Base-by-base conservation (phyloP, 352 stramenopile genomes). In the Phytophthora meadii region DNA sequence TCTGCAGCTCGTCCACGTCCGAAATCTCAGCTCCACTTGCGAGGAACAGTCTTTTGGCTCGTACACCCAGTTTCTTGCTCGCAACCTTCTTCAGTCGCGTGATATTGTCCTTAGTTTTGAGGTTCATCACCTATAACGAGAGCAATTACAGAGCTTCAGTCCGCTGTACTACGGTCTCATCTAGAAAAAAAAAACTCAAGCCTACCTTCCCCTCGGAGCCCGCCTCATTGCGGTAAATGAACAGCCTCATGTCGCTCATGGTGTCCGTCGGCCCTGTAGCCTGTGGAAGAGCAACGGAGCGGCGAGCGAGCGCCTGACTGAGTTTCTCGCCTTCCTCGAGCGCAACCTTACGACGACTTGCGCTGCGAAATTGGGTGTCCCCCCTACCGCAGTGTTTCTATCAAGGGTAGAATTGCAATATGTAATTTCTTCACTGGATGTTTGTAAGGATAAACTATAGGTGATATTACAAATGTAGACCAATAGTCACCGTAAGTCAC, bases 191-290 rank as follows among this genome's bases (percentile, higher is more conserved):
- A 22, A 36, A 48, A 37, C 19, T 34, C n/a, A 24, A 4, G 4
- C 40, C 10, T 41, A 93, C 85, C 73, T 93, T 93, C 40, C 84
- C 87, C 74, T 93, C 82, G 49, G 87, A 91, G 27, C 81, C 84
- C 17, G 82, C 83, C 58, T 94, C 87, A 73, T 94, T 94, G 70
- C 89, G 88, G 74, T 94, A 93, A 66, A 94, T 93, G 59, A 94
- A 93, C 36, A 94, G 72, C 34, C 87, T 81, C 83, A 91, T 94
- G 52, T 94, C 87, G 54, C 75, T 90, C 82, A 93, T 92, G 27
- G 27, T 65, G 51, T 37, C 40, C 14, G 44, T 58, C 28, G 60
- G 45, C 61, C 32, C 49, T 51, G n/a, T 67, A 30, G 61, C 50
- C 39, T 36, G 48, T 66, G 11, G 34, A 53, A 46, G 28, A 45